phyloP scores from a whole-genome alignment of 352 stramenopile genomes.

The Elongisporangium anandrum region DNA sequence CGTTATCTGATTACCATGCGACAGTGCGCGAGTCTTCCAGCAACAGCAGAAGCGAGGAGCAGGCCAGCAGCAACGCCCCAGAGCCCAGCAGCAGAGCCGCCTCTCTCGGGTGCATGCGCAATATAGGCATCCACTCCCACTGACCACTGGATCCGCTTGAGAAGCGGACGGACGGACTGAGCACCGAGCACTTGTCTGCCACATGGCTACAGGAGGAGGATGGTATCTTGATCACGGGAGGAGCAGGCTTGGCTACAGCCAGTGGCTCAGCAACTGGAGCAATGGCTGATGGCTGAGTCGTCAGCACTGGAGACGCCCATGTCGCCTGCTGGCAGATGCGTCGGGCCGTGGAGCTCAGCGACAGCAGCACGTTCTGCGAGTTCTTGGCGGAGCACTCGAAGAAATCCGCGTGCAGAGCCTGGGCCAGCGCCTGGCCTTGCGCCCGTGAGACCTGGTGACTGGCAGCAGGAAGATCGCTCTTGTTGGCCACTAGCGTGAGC shows the following conservation, averaged over 20 bases:
- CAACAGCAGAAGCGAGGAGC: neutral
- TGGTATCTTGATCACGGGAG: neutral
- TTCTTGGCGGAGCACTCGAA: constrained; percentile 18
- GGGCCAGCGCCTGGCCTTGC: constrained; percentile 17
- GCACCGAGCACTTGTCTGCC: neutral
- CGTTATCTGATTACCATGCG: neutral
- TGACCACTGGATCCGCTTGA: neutral
- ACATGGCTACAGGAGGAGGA: neutral
- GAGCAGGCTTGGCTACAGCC: neutral
- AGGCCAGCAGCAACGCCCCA: neutral
- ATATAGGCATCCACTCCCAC: neutral
- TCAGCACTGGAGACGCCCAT: neutral
- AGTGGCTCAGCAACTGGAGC: neutral
- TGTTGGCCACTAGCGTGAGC: constrained; percentile 33
- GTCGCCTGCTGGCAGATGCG: neutral
- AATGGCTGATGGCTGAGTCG: neutral
- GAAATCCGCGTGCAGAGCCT: constrained; percentile 18
- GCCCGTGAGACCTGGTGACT: constrained; percentile 10
- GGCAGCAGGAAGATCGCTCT: constrained; percentile 4
- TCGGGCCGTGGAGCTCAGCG: constrained; percentile 7
- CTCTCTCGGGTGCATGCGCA: neutral
- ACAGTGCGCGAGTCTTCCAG: neutral
- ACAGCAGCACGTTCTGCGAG: constrained; percentile 7
- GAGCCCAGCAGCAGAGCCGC: neutral
- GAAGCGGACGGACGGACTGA: neutral